phyloP scores from a whole-genome alignment of 768 basidiomycete genomes.

The Collybia sp. region DNA sequence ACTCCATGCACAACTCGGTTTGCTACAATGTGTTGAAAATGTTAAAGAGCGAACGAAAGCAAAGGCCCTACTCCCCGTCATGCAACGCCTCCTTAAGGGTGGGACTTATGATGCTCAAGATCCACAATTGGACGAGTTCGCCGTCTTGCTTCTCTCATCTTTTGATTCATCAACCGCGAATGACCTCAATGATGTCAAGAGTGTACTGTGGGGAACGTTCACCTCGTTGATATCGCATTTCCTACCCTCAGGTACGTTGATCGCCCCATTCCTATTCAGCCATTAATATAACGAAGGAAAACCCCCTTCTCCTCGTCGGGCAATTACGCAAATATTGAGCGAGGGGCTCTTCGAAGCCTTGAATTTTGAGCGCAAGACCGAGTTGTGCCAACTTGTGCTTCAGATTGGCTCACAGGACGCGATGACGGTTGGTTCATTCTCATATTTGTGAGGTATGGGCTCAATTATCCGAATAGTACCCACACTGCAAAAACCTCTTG shows the following conservation, averaged over 20 bases:
- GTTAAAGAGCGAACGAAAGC: constrained; percentile 45
- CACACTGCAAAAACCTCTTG: constrained; percentile 45
- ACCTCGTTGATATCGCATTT: constrained; percentile 34
- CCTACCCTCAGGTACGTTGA: constrained; percentile 40
- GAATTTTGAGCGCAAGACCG: constrained; percentile 44
- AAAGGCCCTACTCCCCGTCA: constrained; percentile 53
- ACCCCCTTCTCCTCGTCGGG: constrained; percentile 28
- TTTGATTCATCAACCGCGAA: constrained; percentile 45
- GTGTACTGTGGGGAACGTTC: constrained; percentile 49
- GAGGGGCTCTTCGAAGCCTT: constrained; percentile 54
- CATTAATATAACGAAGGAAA: constrained; percentile 27
- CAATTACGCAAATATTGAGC: constrained; percentile 42
- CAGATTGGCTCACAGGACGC: constrained; percentile 41
- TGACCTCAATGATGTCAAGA: constrained; percentile 39
- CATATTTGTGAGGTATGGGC: background rate
- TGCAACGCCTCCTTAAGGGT: constrained; percentile 33
- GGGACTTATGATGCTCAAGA: constrained; percentile 12
- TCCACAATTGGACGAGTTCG: constrained; percentile 27
- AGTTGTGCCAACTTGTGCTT: constrained; percentile 54
- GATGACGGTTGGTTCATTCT: constrained; percentile 37
- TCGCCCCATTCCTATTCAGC: background rate
- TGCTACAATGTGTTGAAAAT: constrained; percentile 45
- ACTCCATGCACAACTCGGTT: constrained; percentile 38
- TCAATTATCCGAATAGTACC: constrained; percentile 28
- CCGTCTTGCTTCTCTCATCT: constrained; percentile 37